Evolutionary conservation across 2,329 filamentous ascomycete genomes (phyloP), one percentile per base, ranked within the genome.

Genomic region (Diatrype stigma): DNA sequence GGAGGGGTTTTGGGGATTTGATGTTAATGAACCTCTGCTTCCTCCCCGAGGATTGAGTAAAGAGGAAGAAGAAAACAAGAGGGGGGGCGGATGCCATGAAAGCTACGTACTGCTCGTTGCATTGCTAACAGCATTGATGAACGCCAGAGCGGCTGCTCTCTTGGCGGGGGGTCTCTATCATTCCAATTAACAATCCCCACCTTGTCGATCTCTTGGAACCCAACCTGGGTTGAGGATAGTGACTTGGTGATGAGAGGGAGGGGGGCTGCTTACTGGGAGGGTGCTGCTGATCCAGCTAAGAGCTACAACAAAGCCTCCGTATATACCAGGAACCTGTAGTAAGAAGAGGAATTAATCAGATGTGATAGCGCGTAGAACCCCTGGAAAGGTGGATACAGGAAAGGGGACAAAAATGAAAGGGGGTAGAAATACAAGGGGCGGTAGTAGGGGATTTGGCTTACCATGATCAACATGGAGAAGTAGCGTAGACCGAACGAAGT

Each of bases 261-360:
- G 12, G 5, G 12, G 6, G 34, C 22, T 44, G 22, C 40, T 23
- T 44, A 44, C 40, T 17, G 88, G 87, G 47, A 93, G 76, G 1
- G 84, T 86, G 63, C 87, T 89, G 45, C 80, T 83, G 56, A 92
- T 90, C 89, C 89, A 94, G 2, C 84, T 80, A 3, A 89, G 72
- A 1, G 77, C 77, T 1, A 89, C 84, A 1, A 87, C 86, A 62
- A 84, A 90, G 45, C 81, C 80, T 1, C 79, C 78, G 60, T 87
- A 88, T 2, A 86, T 72, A 0, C 82, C 80, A 0, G 81, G 75
- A 2, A 81, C 71, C 72, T 72, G 45, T 12, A 1, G 2, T 2
- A 19, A n/a, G n/a, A n/a, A n/a, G n/a, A n/a, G n/a, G n/a, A n/a
- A n/a, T n/a, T n/a, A 51, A 6, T 58, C 50, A 56, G 44, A 44